These are phyloP conservation scores for Earliella scabrosa DNA, from an alignment of 1,284 basidiomycete species.

Conservation along the genomic window DNA sequence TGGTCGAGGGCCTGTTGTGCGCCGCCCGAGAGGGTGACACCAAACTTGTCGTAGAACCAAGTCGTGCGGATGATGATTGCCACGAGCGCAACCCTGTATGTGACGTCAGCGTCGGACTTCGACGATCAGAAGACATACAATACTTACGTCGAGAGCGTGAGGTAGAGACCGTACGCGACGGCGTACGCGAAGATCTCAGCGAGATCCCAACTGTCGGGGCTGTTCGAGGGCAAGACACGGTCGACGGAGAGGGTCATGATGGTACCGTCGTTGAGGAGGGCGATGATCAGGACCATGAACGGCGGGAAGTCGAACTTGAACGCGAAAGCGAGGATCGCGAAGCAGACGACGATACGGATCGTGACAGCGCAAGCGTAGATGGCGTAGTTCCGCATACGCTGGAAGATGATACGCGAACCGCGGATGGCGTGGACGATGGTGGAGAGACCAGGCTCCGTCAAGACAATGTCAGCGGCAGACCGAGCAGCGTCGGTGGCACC, in stretches of 20 bases:
- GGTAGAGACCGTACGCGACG: slow-evolving; percentile 92
- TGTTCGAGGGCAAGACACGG: slow-evolving; percentile 91
- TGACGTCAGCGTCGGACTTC: slow-evolving; percentile 23
- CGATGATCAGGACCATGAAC: slow-evolving; percentile 99
- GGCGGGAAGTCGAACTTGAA: slow-evolving; percentile 99
- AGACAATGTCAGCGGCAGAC: slow-evolving; percentile 94
- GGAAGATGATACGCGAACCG: slow-evolving; percentile 95
- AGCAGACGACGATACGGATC: slow-evolving; percentile 98
- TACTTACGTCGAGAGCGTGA: slow-evolving; percentile 88
- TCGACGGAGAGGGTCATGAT: slow-evolving; percentile 99
- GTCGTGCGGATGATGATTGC: slow-evolving; percentile 85
- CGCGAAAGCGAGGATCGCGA: slow-evolving; percentile 93
- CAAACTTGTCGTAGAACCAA: slow-evolving; percentile 91
- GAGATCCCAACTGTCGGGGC: slow-evolving; percentile 95
- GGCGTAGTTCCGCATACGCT: slow-evolving; percentile 96
- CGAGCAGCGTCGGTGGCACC: slow-evolving; percentile 96
- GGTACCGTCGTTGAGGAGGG: slow-evolving; percentile 96
- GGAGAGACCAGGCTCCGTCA: slow-evolving; percentile 94
- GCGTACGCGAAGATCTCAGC: slow-evolving; percentile 97
- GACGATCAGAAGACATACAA: background rate
- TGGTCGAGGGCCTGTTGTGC: slow-evolving; percentile 43
- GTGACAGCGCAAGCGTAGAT: slow-evolving; percentile 93
- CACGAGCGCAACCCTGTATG: slow-evolving; percentile 73
- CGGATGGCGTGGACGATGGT: slow-evolving; percentile 97
- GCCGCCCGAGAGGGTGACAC: slow-evolving; percentile 59